phyloP scores from a whole-genome alignment of 2,329 filamentous ascomycete species.

The Zymoseptoria pseudotritici region DNA sequence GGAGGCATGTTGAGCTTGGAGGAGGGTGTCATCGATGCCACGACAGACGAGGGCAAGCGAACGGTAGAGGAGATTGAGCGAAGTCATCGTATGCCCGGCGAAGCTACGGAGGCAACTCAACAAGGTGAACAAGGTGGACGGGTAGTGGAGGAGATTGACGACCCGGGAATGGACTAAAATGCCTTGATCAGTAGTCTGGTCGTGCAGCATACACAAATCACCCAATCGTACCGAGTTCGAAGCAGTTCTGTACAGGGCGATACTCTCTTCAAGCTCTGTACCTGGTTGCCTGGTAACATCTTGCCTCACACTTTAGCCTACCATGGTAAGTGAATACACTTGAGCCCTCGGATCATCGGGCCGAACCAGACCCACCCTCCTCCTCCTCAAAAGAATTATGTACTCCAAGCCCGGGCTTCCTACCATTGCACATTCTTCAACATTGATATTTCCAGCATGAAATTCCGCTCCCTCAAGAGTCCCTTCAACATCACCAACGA shows the following conservation, averaged over 20 bases:
- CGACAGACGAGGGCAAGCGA: conserved; percentile 32
- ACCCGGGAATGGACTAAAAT: conserved; percentile 28
- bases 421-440: not conserved
- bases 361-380: not conserved
- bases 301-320: not conserved
- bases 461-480: conserved; percentile 35
- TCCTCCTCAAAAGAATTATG: not conserved
- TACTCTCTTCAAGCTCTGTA: not conserved
- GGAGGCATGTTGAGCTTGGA: conserved; percentile 86
- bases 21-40: conserved; percentile 90
- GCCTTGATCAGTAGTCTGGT: not conserved
- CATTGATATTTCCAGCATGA: conserved; percentile 1
- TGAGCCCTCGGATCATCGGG: not conserved
- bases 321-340: not conserved
- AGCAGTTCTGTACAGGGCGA: not conserved
- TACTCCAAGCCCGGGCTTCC: not conserved
- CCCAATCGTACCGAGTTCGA: not conserved
- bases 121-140: conserved; percentile 27
- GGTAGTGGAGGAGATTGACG: conserved; percentile 44
- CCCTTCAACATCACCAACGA: conserved; percentile 86
- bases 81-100: conserved; percentile 77
- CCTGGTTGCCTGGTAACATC: too few relatives aligned
- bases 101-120: conserved; percentile 30
- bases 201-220: not conserved
- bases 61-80: conserved; percentile 38